Conservation (phyloP, 1,284 basidiomycete species). For the Sanghuangporus weigelae region DNA sequence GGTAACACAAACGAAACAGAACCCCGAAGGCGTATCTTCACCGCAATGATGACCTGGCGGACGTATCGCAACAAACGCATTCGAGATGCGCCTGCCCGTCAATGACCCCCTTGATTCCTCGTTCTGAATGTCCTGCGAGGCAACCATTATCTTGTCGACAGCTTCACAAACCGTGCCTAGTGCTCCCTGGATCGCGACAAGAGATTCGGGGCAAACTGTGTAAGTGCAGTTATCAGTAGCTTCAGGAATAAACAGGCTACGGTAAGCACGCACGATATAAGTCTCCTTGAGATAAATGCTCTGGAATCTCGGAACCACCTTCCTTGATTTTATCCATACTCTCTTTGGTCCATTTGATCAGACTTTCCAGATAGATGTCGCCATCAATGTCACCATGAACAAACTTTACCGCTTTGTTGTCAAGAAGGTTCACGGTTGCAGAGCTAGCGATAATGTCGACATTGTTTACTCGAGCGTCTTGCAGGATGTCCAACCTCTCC, state of each 20-base stretch:
- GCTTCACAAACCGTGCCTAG: conserved; percentile 81
- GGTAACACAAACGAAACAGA: conserved; percentile 66
- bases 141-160: conserved; percentile 57
- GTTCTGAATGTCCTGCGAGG: conserved; percentile 17
- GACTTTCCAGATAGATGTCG: conserved; percentile 61
- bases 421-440: conserved; percentile 49
- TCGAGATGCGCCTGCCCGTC: conserved; percentile 22
- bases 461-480: conserved; percentile 8
- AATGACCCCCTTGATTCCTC: neutral
- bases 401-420: conserved; percentile 63
- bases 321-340: conserved; percentile 60
- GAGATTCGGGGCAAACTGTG: conserved; percentile 63
- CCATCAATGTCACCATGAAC: conserved; percentile 67
- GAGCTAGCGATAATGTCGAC: conserved; percentile 48
- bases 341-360: conserved; percentile 56
- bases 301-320: conserved; percentile 77
- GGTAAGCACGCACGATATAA: conserved; percentile 63
- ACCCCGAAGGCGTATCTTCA: conserved; percentile 83
- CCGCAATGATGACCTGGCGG: conserved; percentile 93
- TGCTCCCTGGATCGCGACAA: conserved; percentile 73
- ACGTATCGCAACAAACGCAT: conserved; percentile 79
- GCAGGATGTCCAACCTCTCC: conserved; percentile 26
- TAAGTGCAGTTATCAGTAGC: conserved; percentile 1
- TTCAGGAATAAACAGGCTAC: conserved; percentile 14
- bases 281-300: conserved; percentile 71